phyloP scores from a whole-genome alignment of 192 early-diverging fungal genomes.

The Rhizophagus prolifer region DNA sequence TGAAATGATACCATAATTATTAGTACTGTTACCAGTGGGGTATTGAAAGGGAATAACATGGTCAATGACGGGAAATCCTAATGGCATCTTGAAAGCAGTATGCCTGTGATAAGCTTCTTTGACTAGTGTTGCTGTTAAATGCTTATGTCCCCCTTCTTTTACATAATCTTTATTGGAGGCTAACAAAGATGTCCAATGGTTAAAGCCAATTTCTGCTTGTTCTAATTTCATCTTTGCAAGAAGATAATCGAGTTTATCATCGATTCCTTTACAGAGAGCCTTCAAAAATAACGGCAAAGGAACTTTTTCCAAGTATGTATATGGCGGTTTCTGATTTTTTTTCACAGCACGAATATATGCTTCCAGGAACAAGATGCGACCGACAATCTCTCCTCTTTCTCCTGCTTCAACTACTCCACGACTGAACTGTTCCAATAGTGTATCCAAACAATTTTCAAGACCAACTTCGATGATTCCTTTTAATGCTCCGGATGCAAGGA shows the following conservation, averaged over 20 bases:
- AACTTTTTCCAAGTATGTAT: too few species aligned
- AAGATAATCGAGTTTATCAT: background rate
- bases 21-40: background rate
- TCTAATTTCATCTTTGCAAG: background rate
- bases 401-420: slow-evolving; percentile 6
- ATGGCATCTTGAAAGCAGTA: slow-evolving; percentile 13
- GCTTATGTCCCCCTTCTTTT: background rate
- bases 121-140: slow-evolving; percentile 4
- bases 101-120: slow-evolving; percentile 8
- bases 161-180: slow-evolving; percentile 6
- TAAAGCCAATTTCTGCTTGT: background rate
- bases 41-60: slow-evolving; percentile 1
- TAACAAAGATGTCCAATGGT: slow-evolving; percentile 17
- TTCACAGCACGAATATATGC: slow-evolving; percentile 5
- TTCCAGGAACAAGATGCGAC: slow-evolving; percentile 1
- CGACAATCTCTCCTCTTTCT: slow-evolving; percentile 2
- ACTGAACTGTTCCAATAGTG: slow-evolving; percentile 9
- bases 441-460: slow-evolving; percentile 8
- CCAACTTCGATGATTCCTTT: slow-evolving; percentile 8
- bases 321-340: background rate
- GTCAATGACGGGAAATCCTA: background rate
- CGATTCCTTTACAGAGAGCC: background rate
- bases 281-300: background rate
- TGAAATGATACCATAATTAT: slow-evolving; percentile 4
- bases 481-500: slow-evolving; percentile 4